phyloP scores from a whole-genome alignment of 768 basidiomycete genomes.

The Tylopilus sp. region DNA sequence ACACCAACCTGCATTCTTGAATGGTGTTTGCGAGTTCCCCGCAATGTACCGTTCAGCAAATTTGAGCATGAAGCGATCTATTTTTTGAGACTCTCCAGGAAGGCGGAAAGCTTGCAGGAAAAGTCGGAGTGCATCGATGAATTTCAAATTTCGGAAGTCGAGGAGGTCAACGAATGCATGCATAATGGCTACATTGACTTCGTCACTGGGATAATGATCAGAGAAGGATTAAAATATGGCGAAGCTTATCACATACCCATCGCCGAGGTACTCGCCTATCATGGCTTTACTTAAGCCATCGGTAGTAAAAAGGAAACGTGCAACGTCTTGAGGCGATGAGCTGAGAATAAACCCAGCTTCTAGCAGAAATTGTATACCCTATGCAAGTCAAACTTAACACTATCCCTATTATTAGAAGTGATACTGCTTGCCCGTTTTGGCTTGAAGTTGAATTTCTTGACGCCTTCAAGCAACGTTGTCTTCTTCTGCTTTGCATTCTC shows the following conservation, averaged over 20 bases:
- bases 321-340: conserved; percentile 71
- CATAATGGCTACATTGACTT: conserved; percentile 89
- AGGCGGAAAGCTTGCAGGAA: conserved; percentile 96
- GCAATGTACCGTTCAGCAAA: conserved; percentile 97
- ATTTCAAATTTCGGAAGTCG: conserved; percentile 77
- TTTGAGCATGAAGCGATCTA: conserved; percentile 98
- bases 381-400: conserved; percentile 2
- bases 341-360: conserved; percentile 85
- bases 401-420: neutral
- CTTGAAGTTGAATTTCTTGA: conserved; percentile 98
- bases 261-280: conserved; percentile 98
- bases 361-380: conserved; percentile 89
- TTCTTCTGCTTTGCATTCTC: conserved; percentile 97
- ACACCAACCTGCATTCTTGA: conserved; percentile 87
- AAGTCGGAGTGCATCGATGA: conserved; percentile 84
- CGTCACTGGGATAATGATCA: conserved; percentile 55
- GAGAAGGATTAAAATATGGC: neutral
- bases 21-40: conserved; percentile 77
- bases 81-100: conserved; percentile 97
- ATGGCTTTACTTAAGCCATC: conserved; percentile 93
- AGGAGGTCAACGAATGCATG: conserved; percentile 94
- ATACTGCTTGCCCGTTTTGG: conserved; percentile 77
- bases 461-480: conserved; percentile 89
- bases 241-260: conserved; percentile 65
- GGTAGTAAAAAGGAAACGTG: conserved; percentile 77